Evolutionary conservation across 1,284 basidiomycete species (phyloP), one percentile per base, ranked within the genome.

Genomic region (Apiotrichum veenhuisii): DNA sequence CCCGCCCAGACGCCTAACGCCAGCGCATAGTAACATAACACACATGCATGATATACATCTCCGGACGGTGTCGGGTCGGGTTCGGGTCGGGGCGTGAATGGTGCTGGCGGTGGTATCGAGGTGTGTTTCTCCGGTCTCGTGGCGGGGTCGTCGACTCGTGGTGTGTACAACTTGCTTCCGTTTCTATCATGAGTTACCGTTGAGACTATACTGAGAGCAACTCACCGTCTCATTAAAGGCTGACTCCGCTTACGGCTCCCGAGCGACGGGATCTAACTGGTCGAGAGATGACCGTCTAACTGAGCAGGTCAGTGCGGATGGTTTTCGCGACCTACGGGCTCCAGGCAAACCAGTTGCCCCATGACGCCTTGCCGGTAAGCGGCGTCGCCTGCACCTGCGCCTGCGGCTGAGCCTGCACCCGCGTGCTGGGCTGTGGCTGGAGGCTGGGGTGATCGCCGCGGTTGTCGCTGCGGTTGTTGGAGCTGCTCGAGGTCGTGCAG

Each of bases 321-420:
- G 22, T 37, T 20, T 37, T 20, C 5, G 20, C 18, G 33, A 25
- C 23, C n/a, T 26, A 37, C 4, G 51, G 51, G 25, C 51, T 52
- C 51, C 51, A 52, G 18, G 23, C 18, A 33, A 52, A 52, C 51
- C 51, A 52, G 42, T 45, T 45, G 10, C 51, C 51, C 51, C 51
- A 52, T 2, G 41, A 52, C 30, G 37, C n/a, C 48, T 38, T 40
- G 20, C 33, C 25, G 8, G 18, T 30, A 18, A 50, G 36, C 9
- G 36, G 36, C 10, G 23, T 26, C 8, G 48, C 49, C 38, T 38
- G 23, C 2, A 33, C 5, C n/a, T 8, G 5, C 23, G 14, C 12
- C 9, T 9, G 15, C n/a, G 15, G 20, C 30, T 30, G 30, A 12
- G 30, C 7, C 30, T 5, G 30, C 2, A 33, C 5, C n/a, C 15